A percentile compares a stretch with the other conserved stretches of the same genome.
These are phyloP conservation scores for Agaricus blazei DNA, from an alignment of 768 basidiomycete species.

Conservation along the genomic window DNA sequence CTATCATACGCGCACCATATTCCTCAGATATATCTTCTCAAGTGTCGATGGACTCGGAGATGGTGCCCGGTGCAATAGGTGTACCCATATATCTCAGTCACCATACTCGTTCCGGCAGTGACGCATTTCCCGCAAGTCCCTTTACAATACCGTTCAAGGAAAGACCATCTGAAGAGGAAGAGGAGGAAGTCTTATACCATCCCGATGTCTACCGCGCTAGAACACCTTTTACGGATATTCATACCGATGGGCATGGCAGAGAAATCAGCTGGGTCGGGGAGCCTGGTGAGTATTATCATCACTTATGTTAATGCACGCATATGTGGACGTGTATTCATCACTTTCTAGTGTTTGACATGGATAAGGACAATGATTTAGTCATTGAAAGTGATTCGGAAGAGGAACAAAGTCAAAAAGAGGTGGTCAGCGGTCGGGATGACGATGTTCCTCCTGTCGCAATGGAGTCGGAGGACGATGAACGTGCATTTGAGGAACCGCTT, in stretches of 20 bases:
- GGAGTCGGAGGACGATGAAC: slow-evolving; percentile 35
- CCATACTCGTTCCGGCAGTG: slow-evolving; percentile 49
- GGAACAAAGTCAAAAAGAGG: slow-evolving; percentile 53
- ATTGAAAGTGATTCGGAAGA: slow-evolving; percentile 59
- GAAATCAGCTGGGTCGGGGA: slow-evolving; percentile 77
- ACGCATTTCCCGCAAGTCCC: slow-evolving; percentile 62
- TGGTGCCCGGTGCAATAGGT: slow-evolving; percentile 29
- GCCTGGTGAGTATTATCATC: slow-evolving; percentile 45
- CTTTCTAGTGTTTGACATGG: slow-evolving; percentile 33
- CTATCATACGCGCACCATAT: slow-evolving; percentile 37
- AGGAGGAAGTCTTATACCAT: slow-evolving; percentile 63
- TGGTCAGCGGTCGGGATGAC: slow-evolving; percentile 45
- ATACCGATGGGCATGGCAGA: slow-evolving; percentile 41
- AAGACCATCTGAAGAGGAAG: slow-evolving; percentile 53
- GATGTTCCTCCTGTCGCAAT: slow-evolving; percentile 21
- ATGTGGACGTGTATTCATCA: slow-evolving; percentile 1
- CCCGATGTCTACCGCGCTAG: slow-evolving; percentile 48
- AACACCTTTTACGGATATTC: slow-evolving; percentile 26
- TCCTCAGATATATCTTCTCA: slow-evolving; percentile 50
- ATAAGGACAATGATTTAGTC: too few relatives aligned
- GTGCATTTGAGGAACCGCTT: slow-evolving; percentile 43
- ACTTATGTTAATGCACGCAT: slow-evolving; percentile 1
- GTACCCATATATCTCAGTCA: slow-evolving; percentile 46
- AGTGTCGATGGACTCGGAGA: slow-evolving; percentile 37
- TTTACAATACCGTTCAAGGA: slow-evolving; percentile 71